Percentiles rank a stretch among this genome's conserved stretches.
phyloP scores from a whole-genome alignment of 805 yeast genomes.

The Cyberlindnera mycetangii region DNA sequence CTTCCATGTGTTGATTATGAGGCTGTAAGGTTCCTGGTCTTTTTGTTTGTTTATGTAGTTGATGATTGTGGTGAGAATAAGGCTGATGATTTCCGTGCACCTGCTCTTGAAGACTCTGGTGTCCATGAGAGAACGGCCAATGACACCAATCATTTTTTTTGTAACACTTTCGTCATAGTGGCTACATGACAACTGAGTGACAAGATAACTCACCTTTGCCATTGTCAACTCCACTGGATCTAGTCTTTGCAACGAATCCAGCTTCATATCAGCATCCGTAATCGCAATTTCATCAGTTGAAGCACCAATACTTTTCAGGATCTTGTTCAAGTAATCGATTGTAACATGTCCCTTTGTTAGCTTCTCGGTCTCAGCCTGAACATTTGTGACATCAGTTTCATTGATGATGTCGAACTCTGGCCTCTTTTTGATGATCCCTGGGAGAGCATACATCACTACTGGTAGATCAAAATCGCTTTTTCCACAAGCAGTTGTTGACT shows the following conservation, averaged over 20 bases:
- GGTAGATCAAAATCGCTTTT: background rate
- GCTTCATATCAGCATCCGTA: background rate
- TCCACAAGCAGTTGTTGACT: background rate
- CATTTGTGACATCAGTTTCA: background rate
- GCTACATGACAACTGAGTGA: background rate
- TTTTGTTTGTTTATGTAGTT: background rate
- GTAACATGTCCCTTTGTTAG: background rate
- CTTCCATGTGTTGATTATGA: slow-evolving; percentile 5
- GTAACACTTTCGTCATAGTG: background rate
- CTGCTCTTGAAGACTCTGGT: slow-evolving; percentile 3
- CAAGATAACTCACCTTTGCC: slow-evolving; percentile 7
- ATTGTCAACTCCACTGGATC: slow-evolving; percentile 1
- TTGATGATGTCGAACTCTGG: slow-evolving; percentile 2
- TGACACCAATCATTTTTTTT: background rate
- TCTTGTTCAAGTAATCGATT: background rate
- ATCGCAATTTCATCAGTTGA: background rate
- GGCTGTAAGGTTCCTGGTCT: background rate
- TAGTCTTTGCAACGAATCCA: slow-evolving; percentile 3
- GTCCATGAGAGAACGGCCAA: slow-evolving; percentile 17
- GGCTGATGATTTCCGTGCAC: background rate
- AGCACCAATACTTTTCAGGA: slow-evolving; percentile 2
- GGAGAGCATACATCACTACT: background rate
- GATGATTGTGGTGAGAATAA: background rate
- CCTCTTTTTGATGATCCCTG: background rate
- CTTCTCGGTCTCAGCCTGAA: background rate